Evolutionary conservation across 805 yeast genomes (phyloP).

Genomic region (Kuraishia molischiana): DNA sequence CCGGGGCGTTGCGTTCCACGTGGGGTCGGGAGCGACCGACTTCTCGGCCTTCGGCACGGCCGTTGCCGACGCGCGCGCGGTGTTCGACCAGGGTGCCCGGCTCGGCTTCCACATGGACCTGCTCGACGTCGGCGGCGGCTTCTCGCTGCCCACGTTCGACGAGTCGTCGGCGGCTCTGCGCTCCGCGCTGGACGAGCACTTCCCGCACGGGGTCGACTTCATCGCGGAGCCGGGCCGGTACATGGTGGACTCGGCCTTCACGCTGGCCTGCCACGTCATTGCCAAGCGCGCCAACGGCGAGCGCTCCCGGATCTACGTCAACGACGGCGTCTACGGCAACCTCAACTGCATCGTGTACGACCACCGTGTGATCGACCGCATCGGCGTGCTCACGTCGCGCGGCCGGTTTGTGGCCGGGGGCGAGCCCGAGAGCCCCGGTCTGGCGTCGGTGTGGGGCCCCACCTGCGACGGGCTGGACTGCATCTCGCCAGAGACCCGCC

Average conservation of each 20-base stretch:
- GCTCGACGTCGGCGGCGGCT: conserved; percentile 94
- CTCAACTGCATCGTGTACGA: conserved; percentile 90
- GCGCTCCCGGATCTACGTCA: conserved; percentile 70
- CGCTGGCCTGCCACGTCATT: conserved; percentile 74
- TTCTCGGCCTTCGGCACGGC: conserved; percentile 59
- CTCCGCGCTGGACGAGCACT: conserved; percentile 42
- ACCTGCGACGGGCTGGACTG: conserved; percentile 97
- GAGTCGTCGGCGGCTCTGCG: conserved; percentile 50
- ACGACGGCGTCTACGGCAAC: conserved; percentile 94
- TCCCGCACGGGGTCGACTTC: conserved; percentile 44
- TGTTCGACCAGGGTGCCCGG: conserved; percentile 51
- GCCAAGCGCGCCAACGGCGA: conserved; percentile 55
- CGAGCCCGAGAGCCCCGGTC: conserved; percentile 5
- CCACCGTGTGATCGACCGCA: conserved; percentile 74
- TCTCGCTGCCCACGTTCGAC: conserved; percentile 49
- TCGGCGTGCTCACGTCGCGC: conserved; percentile 53
- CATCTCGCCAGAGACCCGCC: conserved; percentile 39
- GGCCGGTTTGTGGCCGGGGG: conserved; percentile 27
- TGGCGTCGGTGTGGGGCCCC: conserved; percentile 87
- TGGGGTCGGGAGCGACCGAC: conserved; percentile 89
- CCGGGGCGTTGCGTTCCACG: conserved; percentile 88
- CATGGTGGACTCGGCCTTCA: conserved; percentile 76
- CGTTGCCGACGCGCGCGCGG: conserved; percentile 53
- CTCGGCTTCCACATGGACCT: conserved; percentile 39
- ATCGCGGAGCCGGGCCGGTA: conserved; percentile 95